Base-by-base conservation (phyloP, 2,329 filamentous ascomycete genomes). In the Paraphaeosphaeria sporulosa region DNA sequence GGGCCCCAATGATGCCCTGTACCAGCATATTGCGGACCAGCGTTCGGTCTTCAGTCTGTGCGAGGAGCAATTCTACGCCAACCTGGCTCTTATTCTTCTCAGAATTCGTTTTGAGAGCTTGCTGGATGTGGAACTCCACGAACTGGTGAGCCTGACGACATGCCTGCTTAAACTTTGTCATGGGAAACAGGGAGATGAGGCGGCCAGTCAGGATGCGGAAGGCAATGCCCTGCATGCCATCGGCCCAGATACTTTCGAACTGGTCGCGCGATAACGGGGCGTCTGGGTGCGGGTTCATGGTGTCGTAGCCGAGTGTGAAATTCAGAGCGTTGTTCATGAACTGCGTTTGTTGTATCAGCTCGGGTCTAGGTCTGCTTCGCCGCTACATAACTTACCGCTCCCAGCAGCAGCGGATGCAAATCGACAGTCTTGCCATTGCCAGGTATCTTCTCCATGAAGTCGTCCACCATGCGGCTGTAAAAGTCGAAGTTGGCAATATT, bases 391-490 rank as follows among this genome's bases (percentile, higher is more conserved):
- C 61, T 36, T 62, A 69, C 69, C 56, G 62, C 62, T 12, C 71
- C 70, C 70, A 78, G 80, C 67, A 81, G 76, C 19, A 79, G 67
- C 3, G 60, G 58, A 32, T 71, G 66, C 10, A 73, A 47, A 53
- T 74, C 67, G 4, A 68, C 49, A 12, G 62, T 63, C 23, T 78
- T 55, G 25, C 67, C 65, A 74, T 12, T 86, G 83, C 57, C 85
- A 80, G 86, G 85, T 4, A 91, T 80, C 25, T 82, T 80, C 3
- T 79, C 74, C 17, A 90, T 78, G 40, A 91, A 73, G 21, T 82
- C 78, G n/a, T 79, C 71, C 6, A 88, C 78, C 74, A 89, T 85
- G 2, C 67, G 74, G 63, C 89, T 85, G 56, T 89, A 87, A 2
- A 84, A 85, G 3, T 74, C 71, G 3, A 85, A 70, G 64, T 86